phyloP scores from a whole-genome alignment of 169 alveolate genomes.

The Sarcocystis neurona region DNA sequence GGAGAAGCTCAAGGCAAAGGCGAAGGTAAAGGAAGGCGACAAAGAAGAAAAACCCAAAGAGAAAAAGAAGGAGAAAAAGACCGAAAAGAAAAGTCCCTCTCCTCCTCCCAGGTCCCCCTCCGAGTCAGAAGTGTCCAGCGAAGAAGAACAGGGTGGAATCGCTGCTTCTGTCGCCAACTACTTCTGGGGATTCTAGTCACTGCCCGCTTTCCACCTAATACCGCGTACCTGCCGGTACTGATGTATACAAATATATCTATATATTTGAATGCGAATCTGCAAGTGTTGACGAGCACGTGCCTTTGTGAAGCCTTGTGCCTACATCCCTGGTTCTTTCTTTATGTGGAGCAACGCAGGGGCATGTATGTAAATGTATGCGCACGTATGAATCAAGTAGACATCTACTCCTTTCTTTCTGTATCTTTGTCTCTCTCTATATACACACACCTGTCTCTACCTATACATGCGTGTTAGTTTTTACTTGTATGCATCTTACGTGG shows the following conservation, averaged over 20 bases:
- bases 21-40: neutral
- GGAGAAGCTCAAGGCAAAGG: neutral
- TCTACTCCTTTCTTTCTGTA: too few relatives aligned
- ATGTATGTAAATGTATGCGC: too few relatives aligned
- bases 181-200: slow-evolving; percentile 16
- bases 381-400: too few relatives aligned
- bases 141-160: slow-evolving; percentile 9
- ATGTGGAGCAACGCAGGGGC: neutral
- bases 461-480: too few relatives aligned
- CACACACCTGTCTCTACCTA: too few relatives aligned
- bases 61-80: neutral
- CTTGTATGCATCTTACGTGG: too few relatives aligned
- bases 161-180: slow-evolving; percentile 4
- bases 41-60: neutral
- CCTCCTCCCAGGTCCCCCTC: neutral
- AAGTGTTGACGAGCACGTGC: neutral
- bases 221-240: neutral
- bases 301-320: neutral
- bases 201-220: neutral
- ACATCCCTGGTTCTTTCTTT: neutral
- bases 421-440: too few relatives aligned
- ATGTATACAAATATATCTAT: neutral
- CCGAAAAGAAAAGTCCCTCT: neutral
- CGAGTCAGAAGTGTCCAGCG: too few relatives aligned
- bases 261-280: neutral